phyloP scores from a whole-genome alignment of 169 alveolate genomes.

The Sarcocystis neurona region DNA sequence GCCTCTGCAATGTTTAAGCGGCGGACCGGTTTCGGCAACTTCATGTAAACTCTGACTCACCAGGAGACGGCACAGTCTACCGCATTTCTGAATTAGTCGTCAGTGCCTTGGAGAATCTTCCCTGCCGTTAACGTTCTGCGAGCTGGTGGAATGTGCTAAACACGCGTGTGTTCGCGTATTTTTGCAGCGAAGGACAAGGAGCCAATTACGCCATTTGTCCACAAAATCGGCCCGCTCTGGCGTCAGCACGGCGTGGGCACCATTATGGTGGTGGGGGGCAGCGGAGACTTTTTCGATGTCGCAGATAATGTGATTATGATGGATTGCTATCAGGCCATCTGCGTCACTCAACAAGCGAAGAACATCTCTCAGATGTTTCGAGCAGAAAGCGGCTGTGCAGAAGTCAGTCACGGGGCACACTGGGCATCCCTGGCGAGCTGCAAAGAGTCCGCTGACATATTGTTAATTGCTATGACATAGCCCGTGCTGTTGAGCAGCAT shows the following conservation, averaged over 20 bases:
- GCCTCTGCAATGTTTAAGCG: too few species aligned
- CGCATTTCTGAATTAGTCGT: too few species aligned
- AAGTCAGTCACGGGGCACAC: neutral
- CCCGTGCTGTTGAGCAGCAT: too few species aligned
- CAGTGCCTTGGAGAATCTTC: too few species aligned
- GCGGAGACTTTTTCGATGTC: slow-evolving; percentile 71
- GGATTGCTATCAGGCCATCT: slow-evolving; percentile 65
- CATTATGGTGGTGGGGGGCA: slow-evolving; percentile 71
- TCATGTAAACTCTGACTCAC: too few species aligned
- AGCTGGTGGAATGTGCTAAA: too few species aligned
- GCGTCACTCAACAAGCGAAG: slow-evolving; percentile 66
- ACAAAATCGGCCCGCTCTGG: slow-evolving; percentile 56
- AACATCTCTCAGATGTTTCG: slow-evolving; percentile 44
- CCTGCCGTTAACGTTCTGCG: too few species aligned
- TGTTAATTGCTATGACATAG: too few species aligned
- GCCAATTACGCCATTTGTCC: slow-evolving; percentile 72
- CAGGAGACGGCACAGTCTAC: too few species aligned
- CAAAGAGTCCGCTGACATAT: neutral
- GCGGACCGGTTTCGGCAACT: too few species aligned
- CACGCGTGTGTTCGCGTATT: neutral
- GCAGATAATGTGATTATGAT: slow-evolving; percentile 70
- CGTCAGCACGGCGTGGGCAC: slow-evolving; percentile 33
- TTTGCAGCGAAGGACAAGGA: slow-evolving; percentile 65
- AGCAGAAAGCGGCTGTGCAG: too few species aligned
- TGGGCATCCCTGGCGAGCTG: neutral